phyloP scores from a whole-genome alignment of 106 monocot genomes.

The Dioscorea zingiberensis region DNA sequence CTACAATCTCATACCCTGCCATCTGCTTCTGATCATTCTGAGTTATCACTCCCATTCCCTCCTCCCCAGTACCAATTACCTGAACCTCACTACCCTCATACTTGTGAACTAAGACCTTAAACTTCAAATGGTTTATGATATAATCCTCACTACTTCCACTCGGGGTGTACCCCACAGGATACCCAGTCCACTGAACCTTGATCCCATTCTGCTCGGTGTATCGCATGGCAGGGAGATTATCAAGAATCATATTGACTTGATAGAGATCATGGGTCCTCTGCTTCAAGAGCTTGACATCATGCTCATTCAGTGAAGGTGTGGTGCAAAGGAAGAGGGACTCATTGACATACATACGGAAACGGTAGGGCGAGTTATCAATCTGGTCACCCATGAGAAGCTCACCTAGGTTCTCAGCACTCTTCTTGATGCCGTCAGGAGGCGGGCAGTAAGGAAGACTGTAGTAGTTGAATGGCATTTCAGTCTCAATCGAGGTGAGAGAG shows the following conservation, averaged over 20 bases:
- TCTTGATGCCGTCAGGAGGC: constrained; percentile 47
- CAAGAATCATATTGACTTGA: constrained; percentile 74
- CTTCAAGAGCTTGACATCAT: constrained; percentile 48
- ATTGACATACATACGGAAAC: constrained; percentile 38
- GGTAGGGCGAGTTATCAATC: constrained; percentile 68
- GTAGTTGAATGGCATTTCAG: constrained; percentile 61
- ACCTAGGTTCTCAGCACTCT: constrained; percentile 63
- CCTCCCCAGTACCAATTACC: constrained; percentile 42
- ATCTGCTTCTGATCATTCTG: constrained; percentile 36
- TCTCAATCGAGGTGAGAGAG: constrained; percentile 66
- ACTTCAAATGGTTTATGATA: constrained; percentile 60
- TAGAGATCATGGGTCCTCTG: constrained; percentile 53
- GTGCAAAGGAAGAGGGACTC: constrained; percentile 60
- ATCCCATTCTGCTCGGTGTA: constrained; percentile 37
- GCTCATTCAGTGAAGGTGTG: constrained; percentile 28
- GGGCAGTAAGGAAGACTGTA: constrained; percentile 64
- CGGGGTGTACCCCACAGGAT: constrained; percentile 42
- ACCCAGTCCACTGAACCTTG: constrained; percentile 56
- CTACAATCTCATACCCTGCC: constrained; percentile 54
- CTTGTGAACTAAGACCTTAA: constrained; percentile 57
- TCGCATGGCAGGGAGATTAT: constrained; percentile 58
- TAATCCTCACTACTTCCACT: constrained; percentile 28
- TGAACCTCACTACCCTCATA: constrained; percentile 43
- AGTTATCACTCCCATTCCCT: constrained; percentile 35
- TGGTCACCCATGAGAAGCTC: constrained; percentile 67